A percentile compares a stretch with the other conserved stretches of the same genome.
These are phyloP conservation scores for Dalbergia cochinchinensis DNA, from an alignment of 306 rosid genomes.

Conservation along the genomic window DNA sequence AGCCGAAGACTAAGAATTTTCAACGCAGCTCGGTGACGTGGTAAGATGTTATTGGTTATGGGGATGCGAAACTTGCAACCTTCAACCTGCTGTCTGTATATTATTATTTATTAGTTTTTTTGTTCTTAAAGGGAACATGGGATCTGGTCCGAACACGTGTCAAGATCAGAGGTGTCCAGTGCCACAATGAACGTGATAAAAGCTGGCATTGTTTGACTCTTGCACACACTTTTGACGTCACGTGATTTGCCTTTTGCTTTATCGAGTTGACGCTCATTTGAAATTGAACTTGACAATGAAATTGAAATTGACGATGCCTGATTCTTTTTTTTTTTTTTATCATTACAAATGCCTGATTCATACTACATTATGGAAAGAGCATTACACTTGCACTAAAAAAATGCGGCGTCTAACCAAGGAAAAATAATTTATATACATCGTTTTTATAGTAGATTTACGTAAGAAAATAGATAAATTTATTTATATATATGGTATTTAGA, in stretches of 20 bases:
- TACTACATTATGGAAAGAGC: too few relatives aligned
- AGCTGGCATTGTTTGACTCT: conserved; percentile 44
- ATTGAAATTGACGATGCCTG: background rate
- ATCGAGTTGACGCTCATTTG: conserved; percentile 21
- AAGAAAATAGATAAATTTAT: too few relatives aligned
- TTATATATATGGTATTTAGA: too few relatives aligned
- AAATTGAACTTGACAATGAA: too few relatives aligned
- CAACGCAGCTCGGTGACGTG: background rate
- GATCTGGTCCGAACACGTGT: conserved; percentile 3
- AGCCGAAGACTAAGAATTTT: background rate
- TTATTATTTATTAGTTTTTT: background rate
- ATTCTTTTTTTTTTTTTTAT: too few relatives aligned
- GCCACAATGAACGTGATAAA: conserved; percentile 20
- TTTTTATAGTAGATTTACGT: too few relatives aligned
- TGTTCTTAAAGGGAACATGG: background rate
- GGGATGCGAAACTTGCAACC: conserved; percentile 7
- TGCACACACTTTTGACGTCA: conserved; percentile 40
- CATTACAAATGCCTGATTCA: background rate
- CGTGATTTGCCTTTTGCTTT: conserved; percentile 27
- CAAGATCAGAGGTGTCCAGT: background rate
- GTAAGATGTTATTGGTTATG: background rate
- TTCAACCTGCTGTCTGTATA: background rate
- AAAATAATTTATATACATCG: too few relatives aligned
- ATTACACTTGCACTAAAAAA: too few relatives aligned
- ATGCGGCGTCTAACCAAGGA: too few relatives aligned